phyloP scores from a whole-genome alignment of 225 moss, liverwort and hornwort species.

The Polytrichum commune region DNA sequence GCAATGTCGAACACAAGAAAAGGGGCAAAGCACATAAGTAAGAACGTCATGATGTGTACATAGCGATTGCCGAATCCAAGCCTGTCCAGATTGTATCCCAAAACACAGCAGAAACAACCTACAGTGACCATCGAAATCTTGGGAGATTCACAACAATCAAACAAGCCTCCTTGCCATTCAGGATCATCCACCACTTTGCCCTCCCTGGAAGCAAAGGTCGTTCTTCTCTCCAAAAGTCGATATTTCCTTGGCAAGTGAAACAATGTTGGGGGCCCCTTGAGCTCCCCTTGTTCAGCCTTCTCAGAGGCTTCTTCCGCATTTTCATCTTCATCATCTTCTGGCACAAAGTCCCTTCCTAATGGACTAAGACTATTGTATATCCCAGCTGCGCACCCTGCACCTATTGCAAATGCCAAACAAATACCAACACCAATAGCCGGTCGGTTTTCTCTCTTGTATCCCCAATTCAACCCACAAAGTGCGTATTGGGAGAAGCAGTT shows the following conservation, averaged over 20 bases:
- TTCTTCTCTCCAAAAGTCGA: constrained; percentile 72
- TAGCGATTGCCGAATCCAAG: constrained; percentile 93
- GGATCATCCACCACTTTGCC: constrained; percentile 64
- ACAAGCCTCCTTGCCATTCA: constrained; percentile 76
- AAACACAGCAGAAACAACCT: constrained; percentile 68
- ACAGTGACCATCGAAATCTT: constrained; percentile 48
- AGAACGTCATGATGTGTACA: constrained; percentile 81
- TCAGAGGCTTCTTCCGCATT: constrained; percentile 14
- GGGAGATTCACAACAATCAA: constrained; percentile 43
- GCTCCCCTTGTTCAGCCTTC: constrained; percentile 24
- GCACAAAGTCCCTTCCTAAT: constrained; percentile 74
- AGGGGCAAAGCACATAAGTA: constrained; percentile 75
- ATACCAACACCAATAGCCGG: constrained; percentile 81
- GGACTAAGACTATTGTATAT: constrained; percentile 82
- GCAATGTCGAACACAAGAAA: constrained; percentile 93
- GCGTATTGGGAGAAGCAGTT: constrained; percentile 87
- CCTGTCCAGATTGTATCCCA: constrained; percentile 90
- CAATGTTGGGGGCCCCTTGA: constrained; percentile 28
- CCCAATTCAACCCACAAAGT: constrained; percentile 94
- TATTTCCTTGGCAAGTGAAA: constrained; percentile 48
- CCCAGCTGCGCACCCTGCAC: constrained; percentile 70
- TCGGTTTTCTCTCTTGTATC: constrained; percentile 72
- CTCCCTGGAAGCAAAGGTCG: constrained; percentile 72
- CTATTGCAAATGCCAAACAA: constrained; percentile 63
- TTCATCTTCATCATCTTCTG: constrained; percentile 35